phyloP scores from a whole-genome alignment of 2,329 filamentous ascomycete genomes.

The Sphaerulina populicola region DNA sequence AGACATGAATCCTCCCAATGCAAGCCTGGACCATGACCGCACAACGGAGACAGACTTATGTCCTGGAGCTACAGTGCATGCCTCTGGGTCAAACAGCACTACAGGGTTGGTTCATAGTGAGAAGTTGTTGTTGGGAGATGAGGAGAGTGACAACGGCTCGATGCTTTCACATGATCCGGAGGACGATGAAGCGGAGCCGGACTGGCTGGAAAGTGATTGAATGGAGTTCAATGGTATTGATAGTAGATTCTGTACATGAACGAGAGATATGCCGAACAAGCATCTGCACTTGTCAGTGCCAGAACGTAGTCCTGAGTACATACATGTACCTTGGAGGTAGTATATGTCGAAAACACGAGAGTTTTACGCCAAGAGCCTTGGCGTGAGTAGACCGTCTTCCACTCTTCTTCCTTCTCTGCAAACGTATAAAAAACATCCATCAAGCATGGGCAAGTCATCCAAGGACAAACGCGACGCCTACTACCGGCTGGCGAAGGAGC shows the following conservation, averaged over 20 bases:
- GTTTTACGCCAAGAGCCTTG: no score
- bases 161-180: conserved; percentile 55
- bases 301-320: no score
- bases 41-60: not conserved
- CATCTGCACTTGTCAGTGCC: no score
- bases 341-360: no score
- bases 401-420: no score
- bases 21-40: not conserved
- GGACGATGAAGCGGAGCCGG: conserved; percentile 57
- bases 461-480: conserved; percentile 99
- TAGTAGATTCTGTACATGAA: not conserved
- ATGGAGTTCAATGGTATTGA: not conserved
- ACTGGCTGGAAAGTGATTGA: conserved; percentile 47
- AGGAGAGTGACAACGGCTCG: conserved; percentile 36
- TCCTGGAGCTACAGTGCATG: not conserved
- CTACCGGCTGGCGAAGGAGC: conserved; percentile 94
- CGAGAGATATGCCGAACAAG: not conserved
- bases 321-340: no score
- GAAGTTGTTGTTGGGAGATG: not conserved
- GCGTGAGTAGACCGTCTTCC: no score
- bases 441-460: conserved; percentile 61
- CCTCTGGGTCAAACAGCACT: not conserved
- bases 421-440: no score
- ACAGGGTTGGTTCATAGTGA: not conserved
- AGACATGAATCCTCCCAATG: not conserved